Evolutionary conservation across 208 protist genomes (phyloP).

Genomic region (Lotmaria passim): DNA sequence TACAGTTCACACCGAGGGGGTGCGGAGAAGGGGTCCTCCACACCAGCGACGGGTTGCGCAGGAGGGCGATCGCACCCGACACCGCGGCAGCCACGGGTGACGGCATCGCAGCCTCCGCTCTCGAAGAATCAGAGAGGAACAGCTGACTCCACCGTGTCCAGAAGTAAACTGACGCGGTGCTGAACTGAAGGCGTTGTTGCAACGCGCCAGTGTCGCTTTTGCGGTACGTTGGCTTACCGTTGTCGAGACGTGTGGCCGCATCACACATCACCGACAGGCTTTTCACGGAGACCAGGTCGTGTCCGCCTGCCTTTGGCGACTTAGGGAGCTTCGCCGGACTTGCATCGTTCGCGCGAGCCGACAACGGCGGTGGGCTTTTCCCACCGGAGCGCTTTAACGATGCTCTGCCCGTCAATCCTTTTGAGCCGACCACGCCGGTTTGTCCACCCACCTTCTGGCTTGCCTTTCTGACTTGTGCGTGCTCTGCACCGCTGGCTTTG

Average conservation of each 20-base stretch:
- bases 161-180: conserved; percentile 31
- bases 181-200: conserved; percentile 18
- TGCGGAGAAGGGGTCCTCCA: neutral
- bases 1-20: neutral
- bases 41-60: conserved; percentile 7
- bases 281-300: neutral
- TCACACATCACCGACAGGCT: too few relatives aligned
- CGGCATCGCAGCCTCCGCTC: neutral
- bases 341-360: neutral
- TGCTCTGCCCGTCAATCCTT: too few relatives aligned
- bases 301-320: neutral
- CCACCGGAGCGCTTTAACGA: too few relatives aligned
- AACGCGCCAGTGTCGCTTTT: neutral
- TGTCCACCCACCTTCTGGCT: neutral
- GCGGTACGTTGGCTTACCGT: neutral
- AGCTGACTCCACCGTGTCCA: conserved; percentile 30
- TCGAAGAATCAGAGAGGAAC: conserved; percentile 5
- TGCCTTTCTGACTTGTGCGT: neutral
- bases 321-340: neutral
- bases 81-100: neutral
- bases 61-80: neutral
- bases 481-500: neutral
- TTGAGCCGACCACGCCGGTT: neutral
- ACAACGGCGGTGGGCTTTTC: too few relatives aligned
- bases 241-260: neutral